Conservation (phyloP, 2,329 filamentous ascomycete genomes). For the Penicillium sp. region DNA sequence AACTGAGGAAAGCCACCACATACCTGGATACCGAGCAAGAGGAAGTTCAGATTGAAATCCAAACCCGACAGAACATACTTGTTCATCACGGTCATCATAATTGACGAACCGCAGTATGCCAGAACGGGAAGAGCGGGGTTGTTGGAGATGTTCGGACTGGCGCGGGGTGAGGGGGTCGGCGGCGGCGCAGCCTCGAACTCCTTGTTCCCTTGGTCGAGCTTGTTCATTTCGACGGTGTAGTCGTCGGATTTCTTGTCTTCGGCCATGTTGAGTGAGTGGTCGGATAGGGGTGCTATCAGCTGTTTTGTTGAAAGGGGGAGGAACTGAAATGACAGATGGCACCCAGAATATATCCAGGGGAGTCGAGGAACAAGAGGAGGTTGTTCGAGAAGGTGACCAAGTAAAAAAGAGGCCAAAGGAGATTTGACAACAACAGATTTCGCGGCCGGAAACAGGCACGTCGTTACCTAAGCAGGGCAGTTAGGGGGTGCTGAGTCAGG, state of each 20-base stretch:
- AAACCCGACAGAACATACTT: conserved; percentile 94
- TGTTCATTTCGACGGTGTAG: conserved; percentile 68
- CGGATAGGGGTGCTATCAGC: conserved; percentile 5
- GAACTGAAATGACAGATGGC: conserved; percentile 1
- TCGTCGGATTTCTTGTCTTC: conserved; percentile 87
- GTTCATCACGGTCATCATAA: conserved; percentile 99
- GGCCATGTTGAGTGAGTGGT: conserved; percentile 59
- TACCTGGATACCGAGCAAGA: conserved; percentile 91
- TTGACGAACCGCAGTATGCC: conserved; percentile 92
- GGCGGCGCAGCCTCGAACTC: conserved; percentile 42
- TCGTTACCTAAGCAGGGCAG: conserved; percentile 1
- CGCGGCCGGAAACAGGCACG: conserved; percentile 8
- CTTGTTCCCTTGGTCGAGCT: conserved; percentile 53
- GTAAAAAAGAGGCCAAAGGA: conserved; percentile 2
- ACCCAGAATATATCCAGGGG: background rate
- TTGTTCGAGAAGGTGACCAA: background rate
- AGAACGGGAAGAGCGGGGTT: conserved; percentile 78
- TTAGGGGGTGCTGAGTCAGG: conserved; percentile 14
- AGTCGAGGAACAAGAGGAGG: conserved; percentile 2
- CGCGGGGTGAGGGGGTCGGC: conserved; percentile 36
- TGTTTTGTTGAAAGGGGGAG: conserved; percentile 1
- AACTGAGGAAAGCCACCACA: conserved; percentile 28
- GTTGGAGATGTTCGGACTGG: conserved; percentile 58
- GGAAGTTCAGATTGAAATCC: conserved; percentile 94
- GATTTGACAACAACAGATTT: conserved; percentile 13